phyloP scores from a whole-genome alignment of 352 stramenopile genomes.

The Globisporangium acanthophoron region DNA sequence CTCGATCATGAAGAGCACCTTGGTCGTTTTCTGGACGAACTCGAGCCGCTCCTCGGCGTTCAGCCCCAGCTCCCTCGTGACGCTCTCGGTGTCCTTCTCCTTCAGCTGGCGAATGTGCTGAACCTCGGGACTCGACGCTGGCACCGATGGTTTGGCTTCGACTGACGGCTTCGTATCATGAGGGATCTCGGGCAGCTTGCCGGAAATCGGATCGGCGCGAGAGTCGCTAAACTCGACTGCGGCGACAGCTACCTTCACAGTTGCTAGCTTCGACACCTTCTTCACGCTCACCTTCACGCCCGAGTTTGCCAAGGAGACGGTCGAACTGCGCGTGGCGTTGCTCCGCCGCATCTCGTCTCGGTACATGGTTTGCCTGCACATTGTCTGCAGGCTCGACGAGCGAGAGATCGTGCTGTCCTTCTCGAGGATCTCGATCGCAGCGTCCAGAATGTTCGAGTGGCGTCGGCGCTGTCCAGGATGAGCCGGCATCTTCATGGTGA shows the following conservation, averaged over 20 bases:
- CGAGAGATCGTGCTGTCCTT: neutral
- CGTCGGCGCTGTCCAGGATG: neutral
- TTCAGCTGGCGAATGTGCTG: neutral
- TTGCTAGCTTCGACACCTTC: neutral
- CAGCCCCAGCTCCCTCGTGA: neutral
- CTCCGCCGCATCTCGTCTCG: neutral
- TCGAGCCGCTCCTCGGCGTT: neutral
- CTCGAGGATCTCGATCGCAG: conserved; percentile 3
- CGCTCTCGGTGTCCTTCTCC: neutral
- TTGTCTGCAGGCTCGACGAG: neutral
- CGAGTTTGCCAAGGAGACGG: neutral
- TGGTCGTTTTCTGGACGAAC: conserved; percentile 4
- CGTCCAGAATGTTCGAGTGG: conserved; percentile 1
- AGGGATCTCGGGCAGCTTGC: neutral
- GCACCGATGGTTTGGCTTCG: neutral
- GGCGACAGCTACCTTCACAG: neutral
- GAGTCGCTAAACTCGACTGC: neutral
- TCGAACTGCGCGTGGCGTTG: neutral
- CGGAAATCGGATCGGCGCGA: neutral
- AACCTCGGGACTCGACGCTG: neutral
- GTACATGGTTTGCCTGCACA: neutral
- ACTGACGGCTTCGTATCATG: too few relatives aligned
- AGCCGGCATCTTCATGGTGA: neutral
- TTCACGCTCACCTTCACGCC: neutral
- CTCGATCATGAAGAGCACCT: conserved; percentile 12